Percentiles rank a stretch among this genome's conserved stretches.
phyloP scores from a whole-genome alignment of 1,139 yeast species.

The Groenewaldozyma auringiensis region DNA sequence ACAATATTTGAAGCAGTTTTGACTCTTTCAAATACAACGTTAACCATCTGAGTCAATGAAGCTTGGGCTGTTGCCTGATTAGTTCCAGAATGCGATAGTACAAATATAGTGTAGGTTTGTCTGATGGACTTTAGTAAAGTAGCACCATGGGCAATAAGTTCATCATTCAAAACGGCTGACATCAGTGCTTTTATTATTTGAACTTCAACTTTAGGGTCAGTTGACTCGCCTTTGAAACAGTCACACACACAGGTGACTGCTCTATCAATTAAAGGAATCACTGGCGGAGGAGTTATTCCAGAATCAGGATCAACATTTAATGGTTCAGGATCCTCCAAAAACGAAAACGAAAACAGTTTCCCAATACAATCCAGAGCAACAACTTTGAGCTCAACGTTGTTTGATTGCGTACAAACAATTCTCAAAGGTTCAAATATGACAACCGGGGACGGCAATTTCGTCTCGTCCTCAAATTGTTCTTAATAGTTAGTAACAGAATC shows the following conservation, averaged over 20 bases:
- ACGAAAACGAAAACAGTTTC: slow-evolving; percentile 56
- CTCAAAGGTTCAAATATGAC: slow-evolving; percentile 55
- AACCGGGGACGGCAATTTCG: slow-evolving; percentile 36
- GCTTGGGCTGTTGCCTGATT: slow-evolving; percentile 97
- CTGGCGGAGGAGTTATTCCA: slow-evolving; percentile 45
- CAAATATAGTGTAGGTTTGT: slow-evolving; percentile 86
- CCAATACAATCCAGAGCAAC: slow-evolving; percentile 58
- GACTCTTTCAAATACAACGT: slow-evolving; percentile 76
- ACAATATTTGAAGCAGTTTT: slow-evolving; percentile 18
- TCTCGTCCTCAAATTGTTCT: slow-evolving; percentile 24
- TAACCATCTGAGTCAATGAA: slow-evolving; percentile 82
- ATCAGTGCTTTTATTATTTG: slow-evolving; percentile 89
- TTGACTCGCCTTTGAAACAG: slow-evolving; percentile 86
- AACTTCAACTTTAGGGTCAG: slow-evolving; percentile 80
- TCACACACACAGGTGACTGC: slow-evolving; percentile 80
- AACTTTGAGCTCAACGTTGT: slow-evolving; percentile 45
- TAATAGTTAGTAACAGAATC: slow-evolving; percentile 4
- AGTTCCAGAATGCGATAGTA: slow-evolving; percentile 68
- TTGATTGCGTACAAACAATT: slow-evolving; percentile 47
- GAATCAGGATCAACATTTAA: slow-evolving; percentile 30
- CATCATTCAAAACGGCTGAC: slow-evolving; percentile 73
- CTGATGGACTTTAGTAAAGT: slow-evolving; percentile 82
- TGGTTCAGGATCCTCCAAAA: slow-evolving; percentile 45
- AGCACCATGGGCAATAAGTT: slow-evolving; percentile 86
- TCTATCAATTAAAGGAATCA: slow-evolving; percentile 62